Percentiles rank a stretch among this genome's conserved stretches.
Conservation (phyloP, 768 basidiomycete genomes). For the Agrocybe pediades region DNA sequence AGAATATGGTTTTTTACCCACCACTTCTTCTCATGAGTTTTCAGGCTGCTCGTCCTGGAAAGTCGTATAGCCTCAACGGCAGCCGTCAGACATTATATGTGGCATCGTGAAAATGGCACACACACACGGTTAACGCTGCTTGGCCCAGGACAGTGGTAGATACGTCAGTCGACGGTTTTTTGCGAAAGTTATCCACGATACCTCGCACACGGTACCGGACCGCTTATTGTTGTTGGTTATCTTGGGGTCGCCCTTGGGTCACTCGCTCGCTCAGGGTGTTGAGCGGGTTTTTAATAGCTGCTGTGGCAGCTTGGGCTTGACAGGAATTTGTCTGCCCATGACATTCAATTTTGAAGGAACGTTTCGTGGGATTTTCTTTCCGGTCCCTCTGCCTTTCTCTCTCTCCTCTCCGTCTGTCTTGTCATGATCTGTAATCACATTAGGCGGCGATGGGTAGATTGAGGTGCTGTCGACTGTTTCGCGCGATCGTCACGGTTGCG, state of each 20-base stretch:
- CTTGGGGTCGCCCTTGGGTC: too few relatives aligned
- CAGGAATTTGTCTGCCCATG: slow-evolving; percentile 12
- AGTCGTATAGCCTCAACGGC: slow-evolving; percentile 7
- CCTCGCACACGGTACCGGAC: slow-evolving; percentile 9
- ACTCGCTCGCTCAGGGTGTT: too few relatives aligned
- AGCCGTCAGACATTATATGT: not conserved
- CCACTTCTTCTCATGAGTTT: not conserved
- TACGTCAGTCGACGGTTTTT: slow-evolving; percentile 8
- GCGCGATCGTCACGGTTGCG: slow-evolving; percentile 28
- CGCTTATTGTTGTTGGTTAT: not conserved
- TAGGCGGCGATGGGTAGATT: slow-evolving; percentile 7
- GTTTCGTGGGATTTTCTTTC: slow-evolving; percentile 17
- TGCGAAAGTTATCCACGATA: slow-evolving; percentile 1
- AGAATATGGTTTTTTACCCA: not conserved
- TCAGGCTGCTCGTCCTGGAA: not conserved
- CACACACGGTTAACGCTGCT: slow-evolving; percentile 6
- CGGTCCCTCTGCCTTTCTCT: too few relatives aligned
- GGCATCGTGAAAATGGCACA: not conserved
- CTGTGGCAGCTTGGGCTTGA: too few relatives aligned
- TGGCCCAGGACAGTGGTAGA: slow-evolving; percentile 10
- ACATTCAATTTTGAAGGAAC: slow-evolving; percentile 3
- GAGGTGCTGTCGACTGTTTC: slow-evolving; percentile 17
- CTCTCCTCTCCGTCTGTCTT: too few relatives aligned
- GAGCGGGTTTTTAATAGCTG: too few relatives aligned
- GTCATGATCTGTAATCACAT: too few relatives aligned